Evolutionary conservation across 2,329 filamentous ascomycete genomes (phyloP), one percentile per base, ranked within the genome.

Genomic region (Colletotrichum nymphaeae): DNA sequence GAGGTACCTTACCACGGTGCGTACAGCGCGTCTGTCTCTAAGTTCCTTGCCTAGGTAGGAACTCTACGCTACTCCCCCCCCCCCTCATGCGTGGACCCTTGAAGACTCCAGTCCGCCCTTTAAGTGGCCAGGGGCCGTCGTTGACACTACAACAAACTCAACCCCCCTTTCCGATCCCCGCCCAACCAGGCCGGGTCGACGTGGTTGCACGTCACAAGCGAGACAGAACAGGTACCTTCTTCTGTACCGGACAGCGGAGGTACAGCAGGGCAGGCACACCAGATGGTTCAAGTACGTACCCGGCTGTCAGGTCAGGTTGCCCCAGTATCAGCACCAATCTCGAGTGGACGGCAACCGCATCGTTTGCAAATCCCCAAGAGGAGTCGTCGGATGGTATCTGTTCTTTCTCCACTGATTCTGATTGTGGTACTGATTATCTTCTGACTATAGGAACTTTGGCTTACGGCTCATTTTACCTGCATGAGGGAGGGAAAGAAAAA

Each of bases 51-150:
- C 42, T 49, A 22, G 42, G 42, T 49, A n/a, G 42, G 42, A 55
- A 32, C 71, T 55, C 37, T 53, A 53, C 60, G 32, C 32, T 55
- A 19, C 67, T 63, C 32, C 68, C 9, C 30, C 24, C 24, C 24
- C 26, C 32, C 67, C 60, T 67, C 68, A 55, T 70, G 62, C 71
- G 56, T 71, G 71, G 71, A 73, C 71, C 71, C 71, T 73, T 73
- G 71, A 71, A 66, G 60, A 73, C 28, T 52, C 24, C 19, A 60
- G 35, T 56, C 42, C 22, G 60, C 71, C 62, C 37, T 71, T 57
- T 71, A 56, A 73, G 62, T 56, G 71, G 67, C 56, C 60, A 73
- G 67, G 71, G 60, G 52, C 55, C 14, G 52, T 49, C 49, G 55
- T 35, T 60, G 55, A 70, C 66, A 57, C 57, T 37, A 42, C 37